Percentiles rank a stretch among this genome's conserved stretches.
Conservation (phyloP, 2,329 filamentous ascomycete genomes). For the Sporothrix protearum region DNA sequence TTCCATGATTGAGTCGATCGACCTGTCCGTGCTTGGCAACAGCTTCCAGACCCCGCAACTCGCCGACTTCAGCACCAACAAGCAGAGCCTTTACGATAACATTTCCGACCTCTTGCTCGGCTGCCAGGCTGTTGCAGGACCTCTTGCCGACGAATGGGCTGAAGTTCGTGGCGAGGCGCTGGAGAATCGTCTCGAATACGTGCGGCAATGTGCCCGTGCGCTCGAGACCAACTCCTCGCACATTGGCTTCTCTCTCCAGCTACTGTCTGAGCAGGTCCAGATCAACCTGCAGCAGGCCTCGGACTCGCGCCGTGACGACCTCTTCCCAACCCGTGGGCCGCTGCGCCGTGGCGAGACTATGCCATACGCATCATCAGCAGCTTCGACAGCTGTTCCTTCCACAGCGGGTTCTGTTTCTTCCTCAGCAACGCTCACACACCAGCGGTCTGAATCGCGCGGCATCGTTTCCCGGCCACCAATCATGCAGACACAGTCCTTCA, state of each 20-base stretch:
- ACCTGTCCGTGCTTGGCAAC: constrained; percentile 73
- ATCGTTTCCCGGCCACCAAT: constrained; percentile 45
- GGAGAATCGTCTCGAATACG: constrained; percentile 78
- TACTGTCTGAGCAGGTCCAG: constrained; percentile 78
- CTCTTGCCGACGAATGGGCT: constrained; percentile 91
- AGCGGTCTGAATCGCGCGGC: constrained; percentile 56
- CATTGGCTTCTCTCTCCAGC: constrained; percentile 80
- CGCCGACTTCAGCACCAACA: constrained; percentile 81
- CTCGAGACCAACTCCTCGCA: constrained; percentile 84
- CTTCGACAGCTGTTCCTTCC: constrained; percentile 30
- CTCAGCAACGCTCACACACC: constrained; percentile 40
- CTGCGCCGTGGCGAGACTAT: constrained; percentile 58
- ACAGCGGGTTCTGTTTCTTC: constrained; percentile 13
- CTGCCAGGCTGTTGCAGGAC: constrained; percentile 88
- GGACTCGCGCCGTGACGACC: constrained; percentile 47
- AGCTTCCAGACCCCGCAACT: constrained; percentile 81
- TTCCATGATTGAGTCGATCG: constrained; percentile 84
- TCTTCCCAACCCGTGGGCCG: constrained; percentile 45
- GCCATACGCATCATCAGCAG: constrained; percentile 43
- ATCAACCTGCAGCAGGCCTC: constrained; percentile 50
- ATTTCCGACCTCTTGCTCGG: constrained; percentile 83
- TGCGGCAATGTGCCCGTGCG: constrained; percentile 71
- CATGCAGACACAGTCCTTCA: constrained; percentile 59
- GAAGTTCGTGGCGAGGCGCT: constrained; percentile 86
- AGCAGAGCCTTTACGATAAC: constrained; percentile 90